Evolutionary conservation across 1,284 basidiomycete species (phyloP), one percentile per base, ranked within the genome.

Genomic region (Agaricales sp.): DNA sequence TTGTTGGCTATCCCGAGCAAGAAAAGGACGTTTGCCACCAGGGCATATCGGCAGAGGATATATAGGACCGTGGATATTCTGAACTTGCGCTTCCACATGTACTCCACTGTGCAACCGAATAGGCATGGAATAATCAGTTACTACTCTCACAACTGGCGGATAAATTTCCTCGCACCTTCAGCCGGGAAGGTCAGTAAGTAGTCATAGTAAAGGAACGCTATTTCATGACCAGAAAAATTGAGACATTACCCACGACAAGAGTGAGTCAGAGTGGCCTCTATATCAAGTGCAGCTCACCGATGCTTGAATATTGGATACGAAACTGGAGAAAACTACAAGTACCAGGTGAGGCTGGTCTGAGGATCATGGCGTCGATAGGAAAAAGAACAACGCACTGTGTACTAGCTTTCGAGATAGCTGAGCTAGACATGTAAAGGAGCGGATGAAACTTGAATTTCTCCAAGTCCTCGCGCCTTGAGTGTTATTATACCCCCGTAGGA

Each of bases 171-270:
- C 25, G 64, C 60, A 20, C 70, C 57, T 52, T 74, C 72, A 18
- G 51, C 45, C 0, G 51, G 48, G 14, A 73, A 50, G 0, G 72
- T 74, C 37, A 71, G 51, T 43, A 56, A 45, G 51, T 72, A 72
- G 49, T 74, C 72, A 50, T 69, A 66, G 16, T 64, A 59, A 2
- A 72, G 57, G 19, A 73, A 56, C 1, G 62, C 68, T 69, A 23
- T 4, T 14, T 6, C 35, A 26, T 35, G 30, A 11, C 11, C 30
- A 11, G 11, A 35, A 11, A 2, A 67, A n/a, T n/a, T n/a, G 57
- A 3, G 63, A 61, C 21, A 67, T 35, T 35, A 8, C n/a, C 30
- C 30, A 35, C 30, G n/a, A 35, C 30, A 35, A n/a, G 30, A 35
- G 30, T 11, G 8, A 35, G n/a, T 35, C n/a, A n/a, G n/a, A n/a